Conservation (phyloP, 371 early-diverging fungal species). For the Syncephalastrum contaminatum region DNA sequence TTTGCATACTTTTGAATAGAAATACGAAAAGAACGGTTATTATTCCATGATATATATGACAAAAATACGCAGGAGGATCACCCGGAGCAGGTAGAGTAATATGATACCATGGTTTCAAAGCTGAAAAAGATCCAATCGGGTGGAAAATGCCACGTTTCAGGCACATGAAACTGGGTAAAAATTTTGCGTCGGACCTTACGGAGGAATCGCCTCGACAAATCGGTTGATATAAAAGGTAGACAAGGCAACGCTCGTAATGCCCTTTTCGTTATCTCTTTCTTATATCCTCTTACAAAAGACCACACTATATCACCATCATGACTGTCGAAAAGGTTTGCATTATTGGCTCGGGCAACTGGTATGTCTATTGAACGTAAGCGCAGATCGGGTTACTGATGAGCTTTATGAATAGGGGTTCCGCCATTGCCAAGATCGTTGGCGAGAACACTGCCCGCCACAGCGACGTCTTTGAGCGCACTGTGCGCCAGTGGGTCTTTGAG, state of each 20-base stretch:
- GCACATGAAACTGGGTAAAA: slow-evolving; percentile 7
- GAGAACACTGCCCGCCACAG: slow-evolving; percentile 68
- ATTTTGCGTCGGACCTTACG: slow-evolving; percentile 3
- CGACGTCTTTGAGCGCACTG: slow-evolving; percentile 74
- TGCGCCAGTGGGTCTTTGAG: slow-evolving; percentile 97
- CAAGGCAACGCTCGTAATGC: neutral
- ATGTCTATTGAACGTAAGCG: slow-evolving; percentile 13
- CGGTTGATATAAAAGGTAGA: slow-evolving; percentile 1
- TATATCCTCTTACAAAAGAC: neutral
- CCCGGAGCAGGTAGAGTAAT: no score
- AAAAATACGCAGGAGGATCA: neutral
- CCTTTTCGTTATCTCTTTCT: slow-evolving; percentile 3
- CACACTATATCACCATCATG: slow-evolving; percentile 11
- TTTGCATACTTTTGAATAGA: no score
- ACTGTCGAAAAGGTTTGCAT: slow-evolving; percentile 77
- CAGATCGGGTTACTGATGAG: neutral
- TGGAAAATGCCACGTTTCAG: slow-evolving; percentile 2
- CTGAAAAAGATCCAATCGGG: no score
- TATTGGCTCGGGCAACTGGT: slow-evolving; percentile 95
- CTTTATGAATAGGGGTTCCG: slow-evolving; percentile 79
- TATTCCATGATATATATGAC: neutral
- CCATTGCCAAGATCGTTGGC: slow-evolving; percentile 93
- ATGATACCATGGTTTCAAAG: neutral
- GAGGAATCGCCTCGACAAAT: neutral
- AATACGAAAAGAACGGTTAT: no score